These are phyloP conservation scores for Cladophialophora carrionii DNA, from an alignment of 2,329 filamentous ascomycete genomes.

Conservation along the genomic window DNA sequence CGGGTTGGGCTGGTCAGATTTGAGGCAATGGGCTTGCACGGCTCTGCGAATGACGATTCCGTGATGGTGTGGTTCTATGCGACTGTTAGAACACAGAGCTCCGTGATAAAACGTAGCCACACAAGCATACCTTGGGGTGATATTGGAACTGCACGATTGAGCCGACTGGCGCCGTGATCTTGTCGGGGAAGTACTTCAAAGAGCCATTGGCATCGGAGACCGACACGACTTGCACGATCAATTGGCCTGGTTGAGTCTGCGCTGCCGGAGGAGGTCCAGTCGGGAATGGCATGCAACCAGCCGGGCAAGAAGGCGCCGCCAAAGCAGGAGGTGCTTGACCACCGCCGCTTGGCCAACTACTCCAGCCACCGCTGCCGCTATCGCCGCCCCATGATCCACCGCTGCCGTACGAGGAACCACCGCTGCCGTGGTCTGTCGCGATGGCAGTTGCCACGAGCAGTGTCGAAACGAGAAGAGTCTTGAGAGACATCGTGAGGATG, in stretches of 20 bases:
- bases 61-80: conserved; percentile 74
- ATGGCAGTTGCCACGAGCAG: conserved; percentile 28
- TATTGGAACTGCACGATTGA: conserved; percentile 58
- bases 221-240: conserved; percentile 64
- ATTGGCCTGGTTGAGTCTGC: conserved; percentile 21
- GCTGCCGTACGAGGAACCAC: conserved; percentile 4
- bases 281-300: conserved; percentile 29
- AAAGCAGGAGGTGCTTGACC: conserved; percentile 12
- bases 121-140: conserved; percentile 48
- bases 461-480: conserved; percentile 26
- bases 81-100: conserved; percentile 4
- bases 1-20: conserved; percentile 46
- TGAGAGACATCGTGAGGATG: conserved; percentile 31
- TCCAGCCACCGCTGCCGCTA: conserved; percentile 12
- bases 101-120: neutral
- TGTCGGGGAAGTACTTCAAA: conserved; percentile 68
- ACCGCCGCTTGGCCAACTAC: conserved; percentile 5
- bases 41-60: conserved; percentile 73
- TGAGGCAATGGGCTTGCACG: conserved; percentile 65
- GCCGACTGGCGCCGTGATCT: conserved; percentile 65
- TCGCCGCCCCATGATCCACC: conserved; percentile 3
- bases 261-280: conserved; percentile 21
- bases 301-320: conserved; percentile 28
- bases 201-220: conserved; percentile 61
- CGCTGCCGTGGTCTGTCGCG: conserved; percentile 20